These are phyloP conservation scores for Telopea speciosissima DNA, from an alignment of 177 flowering plant genomes.

Conservation along the genomic window DNA sequence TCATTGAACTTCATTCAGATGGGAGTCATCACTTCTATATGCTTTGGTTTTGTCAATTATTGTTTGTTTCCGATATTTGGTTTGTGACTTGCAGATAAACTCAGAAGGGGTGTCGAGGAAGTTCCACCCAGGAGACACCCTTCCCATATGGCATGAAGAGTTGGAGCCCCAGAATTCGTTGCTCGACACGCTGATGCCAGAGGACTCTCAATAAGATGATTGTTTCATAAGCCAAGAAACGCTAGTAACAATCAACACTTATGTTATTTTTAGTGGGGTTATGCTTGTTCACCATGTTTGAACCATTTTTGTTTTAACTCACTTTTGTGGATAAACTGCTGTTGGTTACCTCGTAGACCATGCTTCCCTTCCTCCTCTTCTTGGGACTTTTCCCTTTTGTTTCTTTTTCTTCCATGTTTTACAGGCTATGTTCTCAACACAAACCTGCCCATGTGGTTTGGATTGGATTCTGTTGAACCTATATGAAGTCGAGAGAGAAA, in stretches of 20 bases:
- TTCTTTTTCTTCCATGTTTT: too few species aligned
- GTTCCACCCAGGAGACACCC: slow-evolving; percentile 73
- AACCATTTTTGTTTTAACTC: too few species aligned
- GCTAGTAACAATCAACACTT: slow-evolving; percentile 10
- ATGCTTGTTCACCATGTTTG: too few species aligned
- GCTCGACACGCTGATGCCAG: slow-evolving; percentile 43
- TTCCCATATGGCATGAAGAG: slow-evolving; percentile 94
- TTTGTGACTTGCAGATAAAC: slow-evolving; percentile 54
- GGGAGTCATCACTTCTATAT: not conserved
- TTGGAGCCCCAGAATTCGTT: slow-evolving; percentile 69
- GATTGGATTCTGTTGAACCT: too few species aligned
- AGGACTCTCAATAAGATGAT: not conserved
- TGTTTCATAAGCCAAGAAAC: slow-evolving; percentile 53
- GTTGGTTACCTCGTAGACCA: too few species aligned
- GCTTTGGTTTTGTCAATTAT: slow-evolving; percentile 3
- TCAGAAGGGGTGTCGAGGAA: slow-evolving; percentile 81
- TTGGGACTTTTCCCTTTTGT: too few species aligned
- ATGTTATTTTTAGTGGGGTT: too few species aligned
- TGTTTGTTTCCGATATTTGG: not conserved
- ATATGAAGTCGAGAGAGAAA: too few species aligned
- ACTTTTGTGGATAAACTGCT: too few species aligned
- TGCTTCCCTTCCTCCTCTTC: too few species aligned
- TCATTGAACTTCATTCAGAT: not conserved
- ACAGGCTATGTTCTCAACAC: too few species aligned
- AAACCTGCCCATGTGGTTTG: too few species aligned